Percentiles rank a stretch among this genome's conserved stretches.
These are phyloP conservation scores for Ascochyta clinopodiicola DNA, from an alignment of 2,329 filamentous ascomycete species.

Conservation along the genomic window DNA sequence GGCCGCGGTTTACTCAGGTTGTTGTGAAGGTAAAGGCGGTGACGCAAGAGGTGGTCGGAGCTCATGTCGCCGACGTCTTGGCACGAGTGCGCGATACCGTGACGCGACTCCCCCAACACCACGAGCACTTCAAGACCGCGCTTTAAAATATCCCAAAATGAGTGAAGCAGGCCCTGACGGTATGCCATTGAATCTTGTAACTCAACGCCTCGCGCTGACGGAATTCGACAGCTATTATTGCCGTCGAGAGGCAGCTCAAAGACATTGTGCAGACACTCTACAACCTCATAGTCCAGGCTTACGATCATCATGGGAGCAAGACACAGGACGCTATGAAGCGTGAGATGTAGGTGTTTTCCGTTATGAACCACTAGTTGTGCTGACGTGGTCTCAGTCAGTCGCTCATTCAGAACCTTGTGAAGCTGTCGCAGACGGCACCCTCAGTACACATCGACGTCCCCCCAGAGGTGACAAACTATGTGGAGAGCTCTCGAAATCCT, in stretches of 20 bases:
- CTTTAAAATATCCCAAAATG: neutral
- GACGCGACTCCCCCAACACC: neutral
- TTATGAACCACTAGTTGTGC: neutral
- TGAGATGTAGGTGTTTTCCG: constrained; percentile 57
- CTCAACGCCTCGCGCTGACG: neutral
- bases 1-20: constrained; percentile 16
- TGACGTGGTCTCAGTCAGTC: constrained; percentile 48
- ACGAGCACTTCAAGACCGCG: neutral
- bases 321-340: constrained; percentile 64
- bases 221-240: constrained; percentile 20
- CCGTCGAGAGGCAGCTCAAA: constrained; percentile 61
- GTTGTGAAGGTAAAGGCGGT: constrained; percentile 20
- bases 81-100: constrained; percentile 6
- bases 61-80: constrained; percentile 29
- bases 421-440: constrained; percentile 58
- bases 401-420: constrained; percentile 61
- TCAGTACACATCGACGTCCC: constrained; percentile 62
- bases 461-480: constrained; percentile 67
- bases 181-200: neutral
- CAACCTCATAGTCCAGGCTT: constrained; percentile 63
- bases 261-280: constrained; percentile 68
- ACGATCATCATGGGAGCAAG: constrained; percentile 64
- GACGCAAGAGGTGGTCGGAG: constrained; percentile 20
- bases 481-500: constrained; percentile 68
- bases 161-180: constrained; percentile 1